Base-by-base conservation (phyloP, 2,329 filamentous ascomycete genomes). In the Emergomyces orientalis region DNA sequence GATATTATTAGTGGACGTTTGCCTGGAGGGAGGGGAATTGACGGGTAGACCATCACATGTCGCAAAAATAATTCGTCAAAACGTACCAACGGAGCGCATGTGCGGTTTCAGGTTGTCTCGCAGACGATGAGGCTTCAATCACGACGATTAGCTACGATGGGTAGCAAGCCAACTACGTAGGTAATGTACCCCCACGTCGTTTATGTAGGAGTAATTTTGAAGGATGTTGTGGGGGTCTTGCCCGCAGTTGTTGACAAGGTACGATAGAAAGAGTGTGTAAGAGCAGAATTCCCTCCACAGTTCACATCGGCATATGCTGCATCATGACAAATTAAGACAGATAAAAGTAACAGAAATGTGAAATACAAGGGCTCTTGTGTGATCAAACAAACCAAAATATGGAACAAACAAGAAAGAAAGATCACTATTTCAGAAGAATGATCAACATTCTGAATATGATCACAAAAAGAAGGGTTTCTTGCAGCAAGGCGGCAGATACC, bases 41-140 rank as follows among this genome's bases (percentile, higher is more conserved):
- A 51, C 39, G 47, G 13, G 17, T 3, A 34, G 2, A 19, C 37
- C 25, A 39, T 39, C 59, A 61, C 49, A 45, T 61, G 59, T 30
- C 49, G 34, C 43, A 49, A 43, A 45, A 45, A 30, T 54, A 30
- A 45, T 45, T 45, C 34, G 25, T 58, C 37, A 54, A n/a, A 32
- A 58, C 59, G 32, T 61, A 61, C 59, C 49, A 52, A 47, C 3
- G 8, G 34, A 51, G 25, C n/a, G 30, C 52, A 56, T 37, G 52
- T 32, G 52, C 52, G 11, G 52, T 56, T 34, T 56, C 52, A 56
- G 32, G 52, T 56, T 56, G 52, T 32, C 51, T 34, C 30, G 47
- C 30, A 37, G 51, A 11, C 51, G 13, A 55, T 34, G 19, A n/a
- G 19, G 30, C 22, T 34, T 34, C 27, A 8, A 32, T 14, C 41